These are phyloP conservation scores for Entophlyctis helioformis DNA, from an alignment of 192 early-diverging fungal species.

Conservation along the genomic window DNA sequence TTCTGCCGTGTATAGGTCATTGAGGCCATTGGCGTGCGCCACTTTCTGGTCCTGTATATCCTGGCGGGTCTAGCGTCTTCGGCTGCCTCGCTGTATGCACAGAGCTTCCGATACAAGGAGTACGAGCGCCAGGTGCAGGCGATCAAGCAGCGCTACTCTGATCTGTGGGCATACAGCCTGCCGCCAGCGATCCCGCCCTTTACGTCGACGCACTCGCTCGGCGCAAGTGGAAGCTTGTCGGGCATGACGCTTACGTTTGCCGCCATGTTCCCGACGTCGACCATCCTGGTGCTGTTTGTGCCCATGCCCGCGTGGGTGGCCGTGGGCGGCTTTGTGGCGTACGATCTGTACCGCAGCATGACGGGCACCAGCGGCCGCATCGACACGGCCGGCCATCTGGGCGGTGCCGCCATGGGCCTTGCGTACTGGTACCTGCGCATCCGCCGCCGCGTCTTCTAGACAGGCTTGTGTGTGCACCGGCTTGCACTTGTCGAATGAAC, in stretches of 20 bases:
- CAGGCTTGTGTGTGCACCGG: too few relatives aligned
- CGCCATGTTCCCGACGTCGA: constrained; percentile 11
- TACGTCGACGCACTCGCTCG: constrained; percentile 7
- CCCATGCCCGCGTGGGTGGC: constrained; percentile 17
- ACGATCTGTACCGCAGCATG: constrained; percentile 16
- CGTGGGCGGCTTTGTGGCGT: constrained; percentile 23
- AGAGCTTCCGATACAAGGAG: too few relatives aligned
- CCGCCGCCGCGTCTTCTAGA: too few relatives aligned
- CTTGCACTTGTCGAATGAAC: too few relatives aligned
- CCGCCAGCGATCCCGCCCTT: background rate
- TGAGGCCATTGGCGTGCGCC: constrained; percentile 10
- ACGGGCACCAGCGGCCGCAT: constrained; percentile 12
- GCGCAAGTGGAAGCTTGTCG: constrained; percentile 17
- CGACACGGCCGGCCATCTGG: constrained; percentile 25
- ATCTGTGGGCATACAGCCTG: too few relatives aligned
- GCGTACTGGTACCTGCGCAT: constrained; percentile 27
- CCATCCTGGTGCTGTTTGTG: constrained; percentile 20
- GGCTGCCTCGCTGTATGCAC: constrained; percentile 5
- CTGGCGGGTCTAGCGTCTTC: constrained; percentile 15
- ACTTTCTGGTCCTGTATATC: constrained; percentile 22
- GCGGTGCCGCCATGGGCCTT: constrained; percentile 19
- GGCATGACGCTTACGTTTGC: constrained; percentile 19
- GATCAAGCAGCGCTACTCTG: too few relatives aligned
- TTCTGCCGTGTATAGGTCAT: constrained; percentile 4
- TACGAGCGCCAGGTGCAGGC: too few relatives aligned